A percentile compares a stretch with the other conserved stretches of the same genome.
Conservation (phyloP, 73 alveolate species). For the Paramecium octaurelia region DNA sequence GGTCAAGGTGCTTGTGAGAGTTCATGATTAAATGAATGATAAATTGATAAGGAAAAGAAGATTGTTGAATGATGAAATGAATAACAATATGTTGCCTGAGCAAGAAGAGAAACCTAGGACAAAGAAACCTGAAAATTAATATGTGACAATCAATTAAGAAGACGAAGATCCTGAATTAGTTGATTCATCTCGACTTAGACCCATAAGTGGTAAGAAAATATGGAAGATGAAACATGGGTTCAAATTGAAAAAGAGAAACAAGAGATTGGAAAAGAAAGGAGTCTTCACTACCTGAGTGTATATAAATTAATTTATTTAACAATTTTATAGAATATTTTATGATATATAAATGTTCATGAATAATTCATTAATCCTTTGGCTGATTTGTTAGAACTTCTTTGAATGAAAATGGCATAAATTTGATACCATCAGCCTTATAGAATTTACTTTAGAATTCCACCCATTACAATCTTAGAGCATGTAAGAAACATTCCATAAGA, state of each 20-base stretch:
- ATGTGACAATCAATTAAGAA: constrained; percentile 42
- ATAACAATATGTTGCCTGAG: constrained; percentile 4
- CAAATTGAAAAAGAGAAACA: constrained; percentile 56
- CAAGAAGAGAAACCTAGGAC: neutral
- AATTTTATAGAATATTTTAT: neutral
- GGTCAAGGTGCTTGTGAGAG: neutral
- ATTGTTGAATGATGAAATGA: neutral
- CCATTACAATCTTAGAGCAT: constrained; percentile 98
- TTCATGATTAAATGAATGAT: neutral
- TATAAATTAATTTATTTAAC: neutral
- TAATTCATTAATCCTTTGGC: neutral
- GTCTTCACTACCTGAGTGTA: constrained; percentile 57
- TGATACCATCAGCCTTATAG: constrained; percentile 94
- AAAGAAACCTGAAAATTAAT: neutral
- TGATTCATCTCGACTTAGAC: constrained; percentile 53
- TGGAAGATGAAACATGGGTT: constrained; percentile 62
- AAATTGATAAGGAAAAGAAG: constrained; percentile 6
- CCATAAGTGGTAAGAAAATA: constrained; percentile 38
- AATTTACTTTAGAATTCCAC: constrained; percentile 97
- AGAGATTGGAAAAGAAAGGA: constrained; percentile 60
- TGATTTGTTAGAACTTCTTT: neutral
- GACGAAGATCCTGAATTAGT: constrained; percentile 44
- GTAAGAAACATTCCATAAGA: constrained; percentile 96
- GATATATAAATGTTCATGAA: neutral
- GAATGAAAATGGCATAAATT: constrained; percentile 90